These are phyloP conservation scores for Intubia oerlemansii DNA, from an alignment of 2,329 filamentous ascomycete genomes.

Conservation along the genomic window DNA sequence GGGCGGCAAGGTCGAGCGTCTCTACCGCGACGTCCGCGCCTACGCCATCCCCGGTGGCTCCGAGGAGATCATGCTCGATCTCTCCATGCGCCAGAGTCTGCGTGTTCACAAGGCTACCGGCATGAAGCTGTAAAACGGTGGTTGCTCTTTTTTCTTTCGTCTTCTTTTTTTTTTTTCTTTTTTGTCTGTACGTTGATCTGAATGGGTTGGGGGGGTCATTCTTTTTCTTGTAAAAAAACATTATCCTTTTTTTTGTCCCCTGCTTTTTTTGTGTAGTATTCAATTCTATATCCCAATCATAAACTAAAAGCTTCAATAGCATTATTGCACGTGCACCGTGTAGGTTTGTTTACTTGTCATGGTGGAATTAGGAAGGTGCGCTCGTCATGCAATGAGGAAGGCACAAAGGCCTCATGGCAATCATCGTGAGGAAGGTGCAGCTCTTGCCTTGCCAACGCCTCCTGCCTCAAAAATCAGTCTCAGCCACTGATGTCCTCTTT, in stretches of 20 bases:
- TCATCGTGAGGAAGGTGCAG: too few species aligned
- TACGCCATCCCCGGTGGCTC: slow-evolving; percentile 92
- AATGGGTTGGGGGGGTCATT: too few species aligned
- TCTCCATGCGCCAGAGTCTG: slow-evolving; percentile 69
- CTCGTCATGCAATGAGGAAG: too few species aligned
- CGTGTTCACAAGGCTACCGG: slow-evolving; percentile 73
- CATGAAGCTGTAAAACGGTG: slow-evolving; percentile 60
- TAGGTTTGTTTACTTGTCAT: too few species aligned
- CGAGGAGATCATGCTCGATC: slow-evolving; percentile 96
- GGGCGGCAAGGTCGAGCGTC: slow-evolving; percentile 80
- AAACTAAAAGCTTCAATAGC: too few species aligned
- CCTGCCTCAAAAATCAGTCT: too few species aligned
- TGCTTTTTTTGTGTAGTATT: not conserved
- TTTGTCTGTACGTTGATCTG: too few species aligned
- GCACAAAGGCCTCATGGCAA: too few species aligned
- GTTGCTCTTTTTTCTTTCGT: not conserved
- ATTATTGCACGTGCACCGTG: too few species aligned
- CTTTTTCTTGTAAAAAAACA: slow-evolving; percentile 1
- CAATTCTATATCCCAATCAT: not conserved
- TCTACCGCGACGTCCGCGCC: slow-evolving; percentile 87
- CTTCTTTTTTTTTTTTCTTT: not conserved
- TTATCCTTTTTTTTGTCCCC: not conserved
- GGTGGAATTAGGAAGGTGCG: too few species aligned
- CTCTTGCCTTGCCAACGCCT: too few species aligned
- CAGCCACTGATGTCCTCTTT: too few species aligned